Conservation (phyloP, 805 yeast genomes). For the Pichia californica region DNA sequence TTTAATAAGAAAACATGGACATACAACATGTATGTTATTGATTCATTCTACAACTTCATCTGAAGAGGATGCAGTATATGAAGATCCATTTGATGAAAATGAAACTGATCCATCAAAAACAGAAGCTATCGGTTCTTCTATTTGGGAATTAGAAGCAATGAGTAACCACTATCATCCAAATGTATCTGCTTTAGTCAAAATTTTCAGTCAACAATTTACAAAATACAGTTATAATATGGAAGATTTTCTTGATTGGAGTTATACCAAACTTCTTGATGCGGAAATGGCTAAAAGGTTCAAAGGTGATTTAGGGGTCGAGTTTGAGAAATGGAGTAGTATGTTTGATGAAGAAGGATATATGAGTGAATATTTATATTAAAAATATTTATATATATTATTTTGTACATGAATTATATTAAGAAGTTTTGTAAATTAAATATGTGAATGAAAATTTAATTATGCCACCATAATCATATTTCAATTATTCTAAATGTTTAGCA, state of each 20-base stretch:
- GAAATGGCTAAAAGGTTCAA: constrained; percentile 61
- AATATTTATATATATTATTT: not conserved
- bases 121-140: constrained; percentile 73
- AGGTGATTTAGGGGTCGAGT: constrained; percentile 73
- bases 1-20: constrained; percentile 60
- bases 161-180: constrained; percentile 86
- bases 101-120: constrained; percentile 76
- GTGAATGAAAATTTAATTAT: no score
- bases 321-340: constrained; percentile 43
- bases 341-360: constrained; percentile 29
- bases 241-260: constrained; percentile 91
- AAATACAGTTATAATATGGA: constrained; percentile 85
- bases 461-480: constrained; percentile 1
- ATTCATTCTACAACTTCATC: constrained; percentile 48
- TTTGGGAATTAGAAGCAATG: constrained; percentile 87
- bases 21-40: constrained; percentile 90
- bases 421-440: no score
- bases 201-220: constrained; percentile 83
- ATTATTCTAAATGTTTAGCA: not conserved
- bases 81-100: constrained; percentile 59
- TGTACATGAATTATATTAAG: no score
- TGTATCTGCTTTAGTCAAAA: constrained; percentile 84
- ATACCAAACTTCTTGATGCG: constrained; percentile 54
- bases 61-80: constrained; percentile 29
- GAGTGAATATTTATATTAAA: constrained; percentile 8